A percentile compares a stretch with the other conserved stretches of the same genome.
phyloP scores from a whole-genome alignment of 495 filamentous ascomycete species.

The Annulohypoxylon nitens region DNA sequence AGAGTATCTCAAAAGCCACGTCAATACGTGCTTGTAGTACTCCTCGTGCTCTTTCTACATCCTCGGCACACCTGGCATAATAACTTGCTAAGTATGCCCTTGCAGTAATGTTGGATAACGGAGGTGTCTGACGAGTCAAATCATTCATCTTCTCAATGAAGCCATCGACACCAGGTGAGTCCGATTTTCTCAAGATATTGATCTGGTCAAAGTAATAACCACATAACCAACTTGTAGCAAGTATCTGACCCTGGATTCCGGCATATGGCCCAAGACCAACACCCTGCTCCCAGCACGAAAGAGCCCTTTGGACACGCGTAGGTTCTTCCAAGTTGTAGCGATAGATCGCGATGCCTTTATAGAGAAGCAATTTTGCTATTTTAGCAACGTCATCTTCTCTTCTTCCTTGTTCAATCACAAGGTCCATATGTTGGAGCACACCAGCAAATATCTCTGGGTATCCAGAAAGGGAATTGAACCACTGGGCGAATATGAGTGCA shows the following conservation, averaged over 20 bases:
- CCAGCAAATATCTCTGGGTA: neutral
- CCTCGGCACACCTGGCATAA: constrained; percentile 4
- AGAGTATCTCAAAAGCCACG: neutral
- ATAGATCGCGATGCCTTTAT: constrained; percentile 5
- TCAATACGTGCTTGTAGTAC: constrained; percentile 1
- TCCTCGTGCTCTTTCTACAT: neutral
- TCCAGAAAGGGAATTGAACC: neutral
- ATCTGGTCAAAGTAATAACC: constrained; percentile 3
- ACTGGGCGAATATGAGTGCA: neutral
- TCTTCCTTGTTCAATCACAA: neutral
- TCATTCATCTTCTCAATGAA: neutral
- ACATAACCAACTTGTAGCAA: neutral
- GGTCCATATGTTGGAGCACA: constrained; percentile 2
- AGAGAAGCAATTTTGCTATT: neutral
- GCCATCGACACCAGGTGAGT: neutral
- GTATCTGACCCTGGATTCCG: neutral
- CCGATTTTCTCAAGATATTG: neutral
- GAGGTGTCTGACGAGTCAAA: neutral
- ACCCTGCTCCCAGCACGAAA: constrained; percentile 1
- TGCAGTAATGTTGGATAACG: neutral
- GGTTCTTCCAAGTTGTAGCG: neutral
- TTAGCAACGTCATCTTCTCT: neutral
- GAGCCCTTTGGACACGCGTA: neutral
- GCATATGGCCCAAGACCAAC: neutral
- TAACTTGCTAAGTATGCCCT: constrained; percentile 8